These are phyloP conservation scores for Russula olivacea DNA, from an alignment of 768 basidiomycete species.

Conservation along the genomic window DNA sequence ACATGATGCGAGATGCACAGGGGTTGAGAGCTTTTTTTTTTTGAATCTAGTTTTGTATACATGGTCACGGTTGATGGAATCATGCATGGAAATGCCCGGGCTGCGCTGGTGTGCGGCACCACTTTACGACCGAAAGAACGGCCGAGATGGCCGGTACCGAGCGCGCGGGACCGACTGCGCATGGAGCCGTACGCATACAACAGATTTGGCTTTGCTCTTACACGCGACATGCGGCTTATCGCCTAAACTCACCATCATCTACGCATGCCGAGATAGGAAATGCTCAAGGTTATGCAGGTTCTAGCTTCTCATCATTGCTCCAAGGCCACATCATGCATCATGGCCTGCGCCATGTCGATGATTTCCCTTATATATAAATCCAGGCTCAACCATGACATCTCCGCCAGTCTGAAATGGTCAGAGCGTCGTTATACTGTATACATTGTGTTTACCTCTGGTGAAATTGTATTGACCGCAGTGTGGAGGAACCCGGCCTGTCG, in stretches of 20 bases:
- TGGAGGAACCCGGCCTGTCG: conserved; percentile 75
- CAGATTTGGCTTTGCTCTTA: too few relatives aligned
- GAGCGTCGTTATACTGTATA: conserved; percentile 68
- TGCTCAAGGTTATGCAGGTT: conserved; percentile 73
- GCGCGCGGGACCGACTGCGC: too few relatives aligned
- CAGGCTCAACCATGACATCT: not conserved
- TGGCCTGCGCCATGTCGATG: conserved; percentile 39
- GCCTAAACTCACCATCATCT: conserved; percentile 54
- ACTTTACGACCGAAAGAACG: too few relatives aligned
- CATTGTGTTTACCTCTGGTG: conserved; percentile 74
- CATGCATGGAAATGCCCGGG: too few relatives aligned
- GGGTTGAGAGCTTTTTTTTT: too few relatives aligned
- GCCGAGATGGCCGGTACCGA: too few relatives aligned
- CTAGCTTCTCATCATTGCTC: conserved; percentile 62
- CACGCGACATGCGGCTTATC: not conserved
- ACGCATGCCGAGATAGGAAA: conserved; percentile 87
- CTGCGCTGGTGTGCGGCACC: too few relatives aligned
- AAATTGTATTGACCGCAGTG: conserved; percentile 64
- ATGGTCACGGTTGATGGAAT: too few relatives aligned
- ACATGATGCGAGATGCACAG: too few relatives aligned
- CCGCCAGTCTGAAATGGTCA: conserved; percentile 58
- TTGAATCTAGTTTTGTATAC: too few relatives aligned
- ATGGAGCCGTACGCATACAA: too few relatives aligned
- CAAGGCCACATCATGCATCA: conserved; percentile 54
- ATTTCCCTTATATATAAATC: conserved; percentile 28